Evolutionary conservation across 345 rosid genomes (phyloP).

Genomic region (Linum trigynum): DNA sequence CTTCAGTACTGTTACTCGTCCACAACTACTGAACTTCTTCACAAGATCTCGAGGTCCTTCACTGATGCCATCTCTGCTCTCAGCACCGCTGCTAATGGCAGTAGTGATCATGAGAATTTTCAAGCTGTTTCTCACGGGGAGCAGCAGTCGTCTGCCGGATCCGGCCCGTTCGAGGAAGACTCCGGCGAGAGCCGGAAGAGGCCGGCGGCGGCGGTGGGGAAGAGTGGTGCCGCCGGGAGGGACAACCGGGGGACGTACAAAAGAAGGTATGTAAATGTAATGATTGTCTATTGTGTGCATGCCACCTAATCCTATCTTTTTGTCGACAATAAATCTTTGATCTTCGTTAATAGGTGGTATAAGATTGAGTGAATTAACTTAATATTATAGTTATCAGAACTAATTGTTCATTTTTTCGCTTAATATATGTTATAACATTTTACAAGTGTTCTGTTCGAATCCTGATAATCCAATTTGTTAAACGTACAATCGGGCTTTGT

Average conservation of each 20-base stretch:
- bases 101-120: constrained; percentile 2
- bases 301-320: no score
- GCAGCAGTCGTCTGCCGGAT: constrained; percentile 13
- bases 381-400: no score
- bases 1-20: background rate
- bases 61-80: constrained; percentile 28
- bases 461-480: background rate
- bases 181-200: constrained; percentile 52
- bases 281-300: no score
- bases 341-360: no score
- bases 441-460: background rate
- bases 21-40: constrained; percentile 26
- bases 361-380: background rate
- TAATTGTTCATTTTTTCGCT: background rate
- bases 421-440: background rate
- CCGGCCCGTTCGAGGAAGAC: constrained; percentile 34
- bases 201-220: background rate
- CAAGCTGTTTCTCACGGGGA: constrained; percentile 8
- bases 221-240: constrained; percentile 11
- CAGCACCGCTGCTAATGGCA: constrained; percentile 15
- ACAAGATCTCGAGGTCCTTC: constrained; percentile 42
- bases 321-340: no score
- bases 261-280: constrained; percentile 45
- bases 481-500: background rate
- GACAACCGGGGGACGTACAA: constrained; percentile 68